phyloP scores from a whole-genome alignment of 371 early-diverging fungal genomes.

The Saksenaea oblongispora region DNA sequence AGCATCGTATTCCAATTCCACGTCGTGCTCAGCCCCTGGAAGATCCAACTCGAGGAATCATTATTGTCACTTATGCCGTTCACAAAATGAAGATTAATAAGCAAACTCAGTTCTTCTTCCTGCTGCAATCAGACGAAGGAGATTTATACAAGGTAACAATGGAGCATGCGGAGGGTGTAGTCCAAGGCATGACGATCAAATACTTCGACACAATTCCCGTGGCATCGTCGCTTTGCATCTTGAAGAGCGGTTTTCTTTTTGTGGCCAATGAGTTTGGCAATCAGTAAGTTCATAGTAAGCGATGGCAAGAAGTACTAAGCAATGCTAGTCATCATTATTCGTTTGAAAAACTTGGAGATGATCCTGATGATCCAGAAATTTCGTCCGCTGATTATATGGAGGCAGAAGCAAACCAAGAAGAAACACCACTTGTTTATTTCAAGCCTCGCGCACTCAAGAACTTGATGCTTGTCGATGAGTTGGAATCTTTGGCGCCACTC shows the following conservation, averaged over 20 bases:
- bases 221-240: conserved; percentile 77
- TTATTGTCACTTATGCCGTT: conserved; percentile 83
- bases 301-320: neutral
- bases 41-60: conserved; percentile 65
- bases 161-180: conserved; percentile 73
- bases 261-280: conserved; percentile 90
- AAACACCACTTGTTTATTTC: conserved; percentile 66
- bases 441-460: conserved; percentile 83
- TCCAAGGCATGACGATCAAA: conserved; percentile 74
- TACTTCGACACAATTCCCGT: conserved; percentile 95
- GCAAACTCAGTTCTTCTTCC: conserved; percentile 86
- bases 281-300: conserved; percentile 62
- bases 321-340: conserved; percentile 77
- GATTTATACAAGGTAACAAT: conserved; percentile 94
- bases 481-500: conserved; percentile 83
- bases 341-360: conserved; percentile 92
- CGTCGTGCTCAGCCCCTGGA: conserved; percentile 75
- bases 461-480: conserved; percentile 84
- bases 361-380: conserved; percentile 81
- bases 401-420: conserved; percentile 51
- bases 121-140: conserved; percentile 92
- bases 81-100: conserved; percentile 87
- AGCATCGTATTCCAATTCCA: conserved; percentile 83
- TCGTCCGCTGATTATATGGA: conserved; percentile 70
- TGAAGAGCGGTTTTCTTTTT: conserved; percentile 94